Evolutionary conservation across 2,329 filamentous ascomycete genomes (phyloP).

Genomic region (Ceratocystis cubensis): DNA sequence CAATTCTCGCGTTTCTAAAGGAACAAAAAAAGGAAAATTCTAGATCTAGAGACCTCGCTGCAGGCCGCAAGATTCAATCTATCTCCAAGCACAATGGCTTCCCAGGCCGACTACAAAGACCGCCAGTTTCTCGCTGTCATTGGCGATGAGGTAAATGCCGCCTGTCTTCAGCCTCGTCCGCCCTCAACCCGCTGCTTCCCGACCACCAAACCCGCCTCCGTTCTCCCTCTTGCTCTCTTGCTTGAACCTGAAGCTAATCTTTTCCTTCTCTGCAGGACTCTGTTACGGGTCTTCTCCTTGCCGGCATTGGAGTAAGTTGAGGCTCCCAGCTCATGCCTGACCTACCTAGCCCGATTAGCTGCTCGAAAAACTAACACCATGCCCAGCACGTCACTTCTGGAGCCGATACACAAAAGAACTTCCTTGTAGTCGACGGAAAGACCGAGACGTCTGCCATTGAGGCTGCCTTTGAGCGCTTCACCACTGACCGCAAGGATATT

Average conservation of each 20-base stretch:
- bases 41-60: not conserved
- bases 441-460: slow-evolving; percentile 84
- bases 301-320: slow-evolving; percentile 70
- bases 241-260: slow-evolving; percentile 21
- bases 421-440: slow-evolving; percentile 89
- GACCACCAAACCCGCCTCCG: not conserved
- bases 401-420: slow-evolving; percentile 90
- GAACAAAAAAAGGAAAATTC: not conserved
- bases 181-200: not conserved
- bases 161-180: slow-evolving; percentile 3
- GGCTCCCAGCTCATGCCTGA: not conserved
- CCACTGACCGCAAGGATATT: slow-evolving; percentile 84
- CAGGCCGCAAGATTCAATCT: not conserved
- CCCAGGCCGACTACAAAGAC: slow-evolving; percentile 57
- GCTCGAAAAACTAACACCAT: not conserved
- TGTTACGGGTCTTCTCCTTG: slow-evolving; percentile 86
- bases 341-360: not conserved
- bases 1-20: not conserved
- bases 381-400: slow-evolving; percentile 75
- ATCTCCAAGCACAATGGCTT: slow-evolving; percentile 32
- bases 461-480: slow-evolving; percentile 79
- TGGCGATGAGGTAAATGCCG: slow-evolving; percentile 65
- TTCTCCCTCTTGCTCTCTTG: not conserved
- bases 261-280: slow-evolving; percentile 59
- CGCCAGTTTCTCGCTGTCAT: slow-evolving; percentile 95